Evolutionary conservation across 164 flowering plant genomes (phyloP).

Genomic region (Liquidambar formosana): DNA sequence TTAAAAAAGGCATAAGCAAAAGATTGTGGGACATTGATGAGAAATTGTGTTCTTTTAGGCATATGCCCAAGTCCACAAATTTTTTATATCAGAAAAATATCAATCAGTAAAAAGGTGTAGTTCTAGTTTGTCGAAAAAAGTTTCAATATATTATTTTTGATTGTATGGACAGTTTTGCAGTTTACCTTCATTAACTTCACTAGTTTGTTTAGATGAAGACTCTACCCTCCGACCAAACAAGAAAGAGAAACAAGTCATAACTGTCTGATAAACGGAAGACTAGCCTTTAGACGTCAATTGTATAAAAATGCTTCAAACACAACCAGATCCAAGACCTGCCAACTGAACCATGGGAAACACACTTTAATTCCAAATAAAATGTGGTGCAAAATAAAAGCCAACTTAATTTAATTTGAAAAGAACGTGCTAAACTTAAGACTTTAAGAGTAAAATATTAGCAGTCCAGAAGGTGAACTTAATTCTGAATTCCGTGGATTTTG

Average conservation of each 20-base stretch:
- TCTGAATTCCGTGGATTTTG: too few relatives aligned
- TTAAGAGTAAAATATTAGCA: too few relatives aligned
- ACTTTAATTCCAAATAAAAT: neutral
- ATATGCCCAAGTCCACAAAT: too few relatives aligned
- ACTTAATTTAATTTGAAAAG: too few relatives aligned
- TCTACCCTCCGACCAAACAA: constrained; percentile 30
- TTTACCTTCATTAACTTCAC: constrained; percentile 59
- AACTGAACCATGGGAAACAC: constrained; percentile 9
- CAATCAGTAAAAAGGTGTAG: too few relatives aligned
- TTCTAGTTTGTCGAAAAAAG: neutral
- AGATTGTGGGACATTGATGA: neutral
- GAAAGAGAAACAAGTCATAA: constrained; percentile 64
- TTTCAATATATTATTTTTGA: neutral
- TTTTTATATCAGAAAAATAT: neutral
- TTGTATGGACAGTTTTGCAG: neutral
- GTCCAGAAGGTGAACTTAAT: too few relatives aligned
- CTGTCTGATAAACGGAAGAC: constrained; percentile 21
- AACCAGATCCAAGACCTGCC: constrained; percentile 11
- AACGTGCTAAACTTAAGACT: too few relatives aligned
- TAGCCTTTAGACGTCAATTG: constrained; percentile 7
- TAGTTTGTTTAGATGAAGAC: constrained; percentile 11
- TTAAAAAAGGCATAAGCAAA: neutral
- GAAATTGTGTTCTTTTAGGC: neutral
- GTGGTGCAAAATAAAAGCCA: neutral
- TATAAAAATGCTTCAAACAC: neutral